These are phyloP conservation scores for Fomitopsis pulvina DNA, from an alignment of 768 basidiomycete genomes.

Conservation along the genomic window DNA sequence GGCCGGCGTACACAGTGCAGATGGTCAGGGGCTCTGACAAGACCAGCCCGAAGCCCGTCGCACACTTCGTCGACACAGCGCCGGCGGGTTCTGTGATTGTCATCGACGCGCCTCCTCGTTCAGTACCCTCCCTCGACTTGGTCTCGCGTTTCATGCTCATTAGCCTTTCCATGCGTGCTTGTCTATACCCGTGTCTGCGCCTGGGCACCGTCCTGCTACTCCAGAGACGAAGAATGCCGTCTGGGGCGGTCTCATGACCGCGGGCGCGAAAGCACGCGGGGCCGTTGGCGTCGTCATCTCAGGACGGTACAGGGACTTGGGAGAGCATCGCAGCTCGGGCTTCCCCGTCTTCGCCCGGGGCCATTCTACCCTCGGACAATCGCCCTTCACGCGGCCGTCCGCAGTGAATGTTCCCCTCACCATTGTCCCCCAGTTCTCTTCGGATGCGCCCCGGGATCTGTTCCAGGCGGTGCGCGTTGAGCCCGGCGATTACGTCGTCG, in stretches of 20 bases:
- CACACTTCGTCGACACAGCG: conserved; percentile 81
- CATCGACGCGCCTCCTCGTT: conserved; percentile 69
- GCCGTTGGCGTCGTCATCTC: conserved; percentile 76
- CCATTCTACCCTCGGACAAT: conserved; percentile 81
- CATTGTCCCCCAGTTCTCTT: conserved; percentile 30
- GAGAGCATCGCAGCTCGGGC: conserved; percentile 59
- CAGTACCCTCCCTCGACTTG: conserved; percentile 17
- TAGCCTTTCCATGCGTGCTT: not conserved
- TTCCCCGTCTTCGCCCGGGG: conserved; percentile 84
- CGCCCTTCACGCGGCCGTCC: conserved; percentile 76
- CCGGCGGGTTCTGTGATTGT: conserved; percentile 61
- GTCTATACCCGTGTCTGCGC: not conserved
- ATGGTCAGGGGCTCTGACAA: conserved; percentile 62
- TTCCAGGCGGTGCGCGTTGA: conserved; percentile 53
- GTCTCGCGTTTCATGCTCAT: not conserved
- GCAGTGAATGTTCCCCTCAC: conserved; percentile 62
- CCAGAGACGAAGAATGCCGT: conserved; percentile 73
- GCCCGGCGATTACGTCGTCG: conserved; percentile 81
- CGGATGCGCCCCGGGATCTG: conserved; percentile 22
- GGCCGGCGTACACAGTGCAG: conserved; percentile 82
- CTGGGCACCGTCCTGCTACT: not conserved
- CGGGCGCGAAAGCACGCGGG: conserved; percentile 68
- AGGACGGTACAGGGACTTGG: conserved; percentile 78
- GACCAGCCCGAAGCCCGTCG: conserved; percentile 52
- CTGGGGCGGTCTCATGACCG: conserved; percentile 92